Evolutionary conservation across 352 stramenopile species (phyloP), one percentile per base, ranked within the genome.

Genomic region (Phytopythium aichiense): DNA sequence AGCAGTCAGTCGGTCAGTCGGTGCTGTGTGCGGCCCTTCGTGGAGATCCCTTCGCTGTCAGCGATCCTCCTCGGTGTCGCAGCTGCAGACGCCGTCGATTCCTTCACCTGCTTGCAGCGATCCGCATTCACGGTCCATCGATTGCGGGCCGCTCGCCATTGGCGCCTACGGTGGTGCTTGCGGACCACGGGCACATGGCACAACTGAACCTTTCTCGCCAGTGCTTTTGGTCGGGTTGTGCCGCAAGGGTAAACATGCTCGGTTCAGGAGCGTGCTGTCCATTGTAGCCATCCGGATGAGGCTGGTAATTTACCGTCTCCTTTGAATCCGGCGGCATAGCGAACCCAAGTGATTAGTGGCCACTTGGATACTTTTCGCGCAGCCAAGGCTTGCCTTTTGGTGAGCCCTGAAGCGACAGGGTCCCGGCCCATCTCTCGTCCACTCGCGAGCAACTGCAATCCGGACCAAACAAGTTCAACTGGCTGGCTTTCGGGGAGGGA

Each of bases 401-500:
- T 51, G 23, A 22, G 16, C 16, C 16, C 28, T 33, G 28, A 54
- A 54, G 48, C 48, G 48, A 54, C 48, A 38, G 48, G 48, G 13
- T 22, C 48, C 48, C 7, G 13, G 5, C 48, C 48, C 48, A 53
- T 35, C 25, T 22, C 43, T 50, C n/a, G 43, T 23, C 43, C 16
- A n/a, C 40, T 46, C 37, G 40, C 13, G 48, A 53, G 48, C 48
- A 53, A 53, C 48, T 53, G 48, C 48, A 53, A 33, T 52, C 22
- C n/a, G 22, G 45, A 4, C 6, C 20, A 50, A 50, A 22, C 40
- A 43, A 16, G 37, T 46, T 46, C 40, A 46, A 46, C 37, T 43
- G 37, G 37, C 40, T 46, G 35, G 35, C 20, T 46, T 22, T 20
- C 15, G 40, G 40, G 40, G 40, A 46, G 22, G 20, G 42, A 25